A percentile compares a stretch with the other conserved stretches of the same genome.
These are phyloP conservation scores for Canna indica DNA, from an alignment of 176 grass and related monocot species.

Conservation along the genomic window DNA sequence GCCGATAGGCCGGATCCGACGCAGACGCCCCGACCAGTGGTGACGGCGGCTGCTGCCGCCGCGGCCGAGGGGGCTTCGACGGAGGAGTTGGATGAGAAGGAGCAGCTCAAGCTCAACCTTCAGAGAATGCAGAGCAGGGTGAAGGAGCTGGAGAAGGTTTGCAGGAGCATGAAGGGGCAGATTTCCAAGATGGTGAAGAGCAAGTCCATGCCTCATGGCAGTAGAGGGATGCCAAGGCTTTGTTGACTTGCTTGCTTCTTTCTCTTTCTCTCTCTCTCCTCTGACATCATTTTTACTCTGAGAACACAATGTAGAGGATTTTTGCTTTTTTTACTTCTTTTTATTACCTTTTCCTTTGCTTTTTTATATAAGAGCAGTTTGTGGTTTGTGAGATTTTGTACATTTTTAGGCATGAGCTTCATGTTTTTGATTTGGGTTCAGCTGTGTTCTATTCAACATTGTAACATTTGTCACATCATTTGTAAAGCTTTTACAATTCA, in stretches of 20 bases:
- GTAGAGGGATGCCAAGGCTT: conserved; percentile 55
- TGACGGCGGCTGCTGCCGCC: no score
- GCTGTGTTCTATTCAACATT: background rate
- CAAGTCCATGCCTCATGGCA: conserved; percentile 25
- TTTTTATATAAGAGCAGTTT: no score
- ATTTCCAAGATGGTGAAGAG: conserved; percentile 49
- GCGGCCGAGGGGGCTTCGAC: conserved; percentile 7
- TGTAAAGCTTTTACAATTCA: background rate
- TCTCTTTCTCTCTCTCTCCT: background rate
- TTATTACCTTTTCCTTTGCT: background rate
- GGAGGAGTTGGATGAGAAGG: conserved; percentile 40
- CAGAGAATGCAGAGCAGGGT: conserved; percentile 68
- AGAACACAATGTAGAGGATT: background rate
- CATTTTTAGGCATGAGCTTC: background rate
- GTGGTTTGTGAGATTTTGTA: background rate
- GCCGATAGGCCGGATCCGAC: conserved; percentile 17
- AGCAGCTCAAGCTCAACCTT: conserved; percentile 50
- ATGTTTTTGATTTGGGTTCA: background rate
- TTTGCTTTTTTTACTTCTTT: background rate
- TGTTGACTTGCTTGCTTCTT: conserved; percentile 23
- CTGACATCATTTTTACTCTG: background rate
- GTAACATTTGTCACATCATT: background rate
- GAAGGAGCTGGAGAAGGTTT: conserved; percentile 68
- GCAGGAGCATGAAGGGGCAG: conserved; percentile 67
- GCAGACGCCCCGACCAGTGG: conserved; percentile 17